Evolutionary conservation across 805 yeast genomes (phyloP).

Genomic region (Pichia sporocuriosa): DNA sequence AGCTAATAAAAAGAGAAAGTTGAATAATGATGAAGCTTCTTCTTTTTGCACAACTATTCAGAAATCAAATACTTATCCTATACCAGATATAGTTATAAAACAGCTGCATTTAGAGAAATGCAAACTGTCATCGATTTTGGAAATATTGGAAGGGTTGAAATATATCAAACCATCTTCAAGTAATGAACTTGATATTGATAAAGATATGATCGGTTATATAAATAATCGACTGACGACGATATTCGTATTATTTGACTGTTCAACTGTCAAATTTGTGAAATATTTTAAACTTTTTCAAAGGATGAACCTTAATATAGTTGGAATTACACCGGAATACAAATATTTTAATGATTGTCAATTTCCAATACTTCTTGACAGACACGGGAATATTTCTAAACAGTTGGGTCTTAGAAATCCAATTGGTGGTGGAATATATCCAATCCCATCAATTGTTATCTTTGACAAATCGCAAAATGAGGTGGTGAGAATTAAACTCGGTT

Average conservation of each 20-base stretch:
- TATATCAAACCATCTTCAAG: constrained; percentile 1
- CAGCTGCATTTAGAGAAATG: constrained; percentile 6
- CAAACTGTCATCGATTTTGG: background rate
- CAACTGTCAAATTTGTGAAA: background rate
- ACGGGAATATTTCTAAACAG: constrained; percentile 22
- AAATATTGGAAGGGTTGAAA: background rate
- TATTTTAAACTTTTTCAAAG: constrained; percentile 2
- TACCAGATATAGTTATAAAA: constrained; percentile 11
- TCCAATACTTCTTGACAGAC: constrained; percentile 25
- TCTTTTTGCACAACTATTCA: background rate
- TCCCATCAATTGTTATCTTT: constrained; percentile 25
- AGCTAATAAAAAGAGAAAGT: background rate
- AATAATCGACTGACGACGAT: too few species aligned
- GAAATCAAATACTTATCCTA: background rate
- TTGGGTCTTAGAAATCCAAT: constrained; percentile 27
- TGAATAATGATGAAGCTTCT: background rate
- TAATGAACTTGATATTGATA: too few species aligned
- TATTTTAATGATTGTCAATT: constrained; percentile 14
- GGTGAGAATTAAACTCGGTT: constrained; percentile 20
- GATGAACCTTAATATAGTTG: constrained; percentile 13
- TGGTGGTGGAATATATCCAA: constrained; percentile 32
- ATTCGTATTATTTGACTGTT: constrained; percentile 6
- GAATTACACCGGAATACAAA: constrained; percentile 19
- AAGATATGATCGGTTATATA: too few species aligned
- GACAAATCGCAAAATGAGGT: constrained; percentile 21